These are phyloP conservation scores for Thymus mandschuricus DNA, from an alignment of 257 asterid species.

Conservation along the genomic window DNA sequence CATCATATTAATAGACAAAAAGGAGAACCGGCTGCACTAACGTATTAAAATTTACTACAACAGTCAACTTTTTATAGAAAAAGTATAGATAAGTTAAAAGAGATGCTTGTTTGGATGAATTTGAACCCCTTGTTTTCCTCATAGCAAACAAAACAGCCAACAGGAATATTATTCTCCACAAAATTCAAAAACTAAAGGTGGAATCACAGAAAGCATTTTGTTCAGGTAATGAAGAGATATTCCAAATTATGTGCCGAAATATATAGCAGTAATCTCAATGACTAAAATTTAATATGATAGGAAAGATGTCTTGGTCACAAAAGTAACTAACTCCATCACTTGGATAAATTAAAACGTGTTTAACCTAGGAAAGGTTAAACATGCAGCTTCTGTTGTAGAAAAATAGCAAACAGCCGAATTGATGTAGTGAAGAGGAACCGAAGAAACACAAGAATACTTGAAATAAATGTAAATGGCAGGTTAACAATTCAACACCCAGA, in stretches of 20 bases:
- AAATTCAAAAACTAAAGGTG: not conserved
- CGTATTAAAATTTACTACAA: conserved; percentile 9
- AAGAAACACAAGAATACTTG: not conserved
- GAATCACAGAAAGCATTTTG: not conserved
- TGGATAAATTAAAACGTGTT: conserved; percentile 8
- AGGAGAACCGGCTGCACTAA: conserved; percentile 11
- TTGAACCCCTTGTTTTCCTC: conserved; percentile 20
- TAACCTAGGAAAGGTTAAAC: not conserved
- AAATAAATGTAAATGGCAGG: not conserved
- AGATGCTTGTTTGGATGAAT: not conserved
- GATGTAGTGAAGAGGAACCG: not conserved
- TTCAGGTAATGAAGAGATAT: not conserved
- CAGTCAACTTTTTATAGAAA: not conserved
- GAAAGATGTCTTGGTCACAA: not conserved
- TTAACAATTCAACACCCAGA: not conserved
- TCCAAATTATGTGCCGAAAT: not conserved
- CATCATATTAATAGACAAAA: conserved; percentile 10
- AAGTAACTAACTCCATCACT: not conserved
- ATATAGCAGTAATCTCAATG: not conserved
- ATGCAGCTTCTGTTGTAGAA: not conserved
- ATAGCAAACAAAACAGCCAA: conserved; percentile 19
- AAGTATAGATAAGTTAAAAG: not conserved
- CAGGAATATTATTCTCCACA: conserved; percentile 13
- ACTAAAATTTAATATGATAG: not conserved
- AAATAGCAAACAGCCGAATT: not conserved